Base-by-base conservation (phyloP, 2,329 filamentous ascomycete species). In the Elsinoe fawcettii region DNA sequence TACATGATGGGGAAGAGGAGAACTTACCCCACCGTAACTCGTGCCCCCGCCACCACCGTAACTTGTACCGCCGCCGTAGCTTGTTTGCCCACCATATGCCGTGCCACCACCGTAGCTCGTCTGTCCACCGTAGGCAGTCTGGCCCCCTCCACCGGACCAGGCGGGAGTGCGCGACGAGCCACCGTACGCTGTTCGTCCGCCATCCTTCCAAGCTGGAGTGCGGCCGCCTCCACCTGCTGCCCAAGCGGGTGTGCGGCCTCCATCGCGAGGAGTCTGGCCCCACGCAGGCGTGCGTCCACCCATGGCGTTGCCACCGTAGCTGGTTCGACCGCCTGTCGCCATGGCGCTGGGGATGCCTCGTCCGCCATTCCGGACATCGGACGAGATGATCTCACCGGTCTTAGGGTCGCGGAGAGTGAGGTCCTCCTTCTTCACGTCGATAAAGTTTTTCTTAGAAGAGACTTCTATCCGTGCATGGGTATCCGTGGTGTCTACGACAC, bases 401-500 rank as follows among this genome's bases (percentile, higher is more conserved):
- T 86, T 73, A 61, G 80, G 77, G 61, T 99, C 92, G 71, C 92
- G 91, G 73, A 95, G 87, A 22, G 82, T 82, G n/a, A 99, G 75
- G 58, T 86, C 82, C 9, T 87, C 85, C 68, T 95, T 95, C 18
- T 84, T 81, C 34, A 97, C 83, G 6, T 86, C 90, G 60, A 97
- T 83, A 14, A 88, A 87, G 77, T 96, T 97, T 74, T 85, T 89
- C 76, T 95, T 96, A 5, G 91, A 91, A 69, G 97, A 92, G 37
- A 99, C 76, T 73, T 99, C 93, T 41, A 99, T 87, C 61, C 91
- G 87, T 27, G 90, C 92, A 66, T 87, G 83, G 2, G 82, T 82
- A 65, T 95, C 91, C 5, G 89, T 95, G 0, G 92, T 87, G 68
- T 97, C 92, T 69, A 96, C 96, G 65, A 99, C 91, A 63, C 96